Percentiles rank a stretch among this genome's conserved stretches.
phyloP scores from a whole-genome alignment of 2,329 filamentous ascomycete species.

The Periconia macrospinosa region DNA sequence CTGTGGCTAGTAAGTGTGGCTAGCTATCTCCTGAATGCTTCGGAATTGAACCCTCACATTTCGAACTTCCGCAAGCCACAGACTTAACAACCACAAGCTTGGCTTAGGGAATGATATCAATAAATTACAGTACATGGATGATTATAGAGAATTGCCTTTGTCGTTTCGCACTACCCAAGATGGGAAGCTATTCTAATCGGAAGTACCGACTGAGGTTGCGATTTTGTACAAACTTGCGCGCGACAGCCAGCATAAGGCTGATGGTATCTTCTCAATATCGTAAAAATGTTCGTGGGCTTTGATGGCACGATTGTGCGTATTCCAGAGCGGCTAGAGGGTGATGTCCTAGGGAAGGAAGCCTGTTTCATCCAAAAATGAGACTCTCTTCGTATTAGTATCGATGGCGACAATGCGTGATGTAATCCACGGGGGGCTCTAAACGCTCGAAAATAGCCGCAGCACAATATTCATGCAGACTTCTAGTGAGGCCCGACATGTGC shows the following conservation, averaged over 20 bases:
- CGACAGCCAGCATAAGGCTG: not conserved
- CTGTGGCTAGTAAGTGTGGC: no score
- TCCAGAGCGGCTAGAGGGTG: not conserved
- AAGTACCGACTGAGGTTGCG: no score
- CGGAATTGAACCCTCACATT: not conserved
- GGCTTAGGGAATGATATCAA: no score
- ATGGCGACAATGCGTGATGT: constrained; percentile 4
- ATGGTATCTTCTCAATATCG: not conserved
- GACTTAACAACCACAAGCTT: not conserved
- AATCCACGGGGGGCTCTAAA: no score
- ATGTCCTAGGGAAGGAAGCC: not conserved
- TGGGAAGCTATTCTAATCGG: no score
- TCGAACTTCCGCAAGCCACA: not conserved
- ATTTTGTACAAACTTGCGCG: not conserved
- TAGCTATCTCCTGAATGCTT: not conserved
- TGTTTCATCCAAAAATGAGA: constrained; percentile 4
- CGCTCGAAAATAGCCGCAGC: no score
- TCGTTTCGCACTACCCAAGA: no score
- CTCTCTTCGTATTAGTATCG: constrained; percentile 1
- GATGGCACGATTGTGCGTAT: not conserved
- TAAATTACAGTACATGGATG: no score
- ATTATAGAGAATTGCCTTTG: no score
- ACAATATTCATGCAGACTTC: no score
- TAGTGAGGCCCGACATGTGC: no score
- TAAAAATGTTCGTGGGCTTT: not conserved